Evolutionary conservation across 345 rosid species (phyloP), one percentile per base, ranked within the genome.

Genomic region (Rhodomyrtus tomentosa): DNA sequence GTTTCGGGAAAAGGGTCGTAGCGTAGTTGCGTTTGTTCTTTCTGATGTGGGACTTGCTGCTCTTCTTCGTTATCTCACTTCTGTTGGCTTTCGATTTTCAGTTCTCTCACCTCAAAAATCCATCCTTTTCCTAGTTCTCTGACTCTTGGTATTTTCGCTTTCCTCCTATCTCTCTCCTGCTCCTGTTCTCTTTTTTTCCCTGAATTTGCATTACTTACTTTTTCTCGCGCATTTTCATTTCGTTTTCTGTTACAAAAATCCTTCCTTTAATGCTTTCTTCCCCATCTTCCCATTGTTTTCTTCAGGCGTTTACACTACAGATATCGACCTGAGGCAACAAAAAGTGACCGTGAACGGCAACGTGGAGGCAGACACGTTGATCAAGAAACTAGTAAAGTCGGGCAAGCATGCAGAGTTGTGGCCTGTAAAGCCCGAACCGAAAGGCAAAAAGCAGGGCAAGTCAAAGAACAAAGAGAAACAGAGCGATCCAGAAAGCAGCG

Each of bases 341-440:
- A 95, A 91, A 50, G 98, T 92, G 12, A 92, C 87, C 10, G 96
- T 96, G 27, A 87, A 83, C 10, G 96, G 97, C 15, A 93, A 92
- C 80, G 89, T 90, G 9, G 85, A 90, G 50, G 90, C 92, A 1
- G 89, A 86, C 32, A 90, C 92, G 84, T 89, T 96, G 80, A 87
- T 94, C 84, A 93, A 90, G 91, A 95, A 92, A 84, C 92, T 96
- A 68, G 87, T 68, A 73, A 94, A 91, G 84, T 84, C 93, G 13
- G 96, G 96, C 24, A 96, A 93, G 84, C 90, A 88, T 62, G 99
- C 96, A 20, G 93, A 89, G 86, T 76, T 94, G 4, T 89, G 95
- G 91, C 95, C 92, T 80, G 90, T 85, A 52, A 88, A 89, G 83
- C 55, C 13, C 27, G 0, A 55, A 11, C 10, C 79, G 32, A 54